Base-by-base conservation (phyloP, 768 basidiomycete genomes). In the Porphyrellus cyaneotinctus region DNA sequence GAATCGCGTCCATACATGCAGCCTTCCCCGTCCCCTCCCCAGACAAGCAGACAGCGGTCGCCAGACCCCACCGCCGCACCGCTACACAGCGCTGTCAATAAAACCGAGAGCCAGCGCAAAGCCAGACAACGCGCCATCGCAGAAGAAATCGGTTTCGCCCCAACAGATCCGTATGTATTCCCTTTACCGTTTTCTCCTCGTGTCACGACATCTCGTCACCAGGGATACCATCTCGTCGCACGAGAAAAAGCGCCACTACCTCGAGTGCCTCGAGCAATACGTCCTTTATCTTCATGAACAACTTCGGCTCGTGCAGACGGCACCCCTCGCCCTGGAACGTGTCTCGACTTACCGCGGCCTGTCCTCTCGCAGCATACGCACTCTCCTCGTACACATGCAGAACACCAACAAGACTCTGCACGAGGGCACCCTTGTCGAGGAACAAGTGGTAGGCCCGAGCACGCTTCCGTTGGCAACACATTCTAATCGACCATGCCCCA, bases 211-310 rank as follows among this genome's bases (percentile, higher is more conserved):
- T 23, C 18, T 11, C 31, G 3, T 5, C 43, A 14, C 14, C 49
- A 85, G 84, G 2, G 87, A 88, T 46, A 75, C 76, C n/a, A 87
- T 89, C 50, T 84, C 87, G 3, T 87, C 85, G 7, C 87, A 89
- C 59, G 87, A 88, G 61, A 88, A 88, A 61, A 88, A 88, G 59
- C 72, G 87, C 3, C 77, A 83, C 59, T 88, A 88, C 60, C 75
- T 88, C 22, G 85, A 86, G 58, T 85, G 83, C 57, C 68, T 89
- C 8, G 87, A 89, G 58, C 78, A 84, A 52, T 89, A 88, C 64
- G 79, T 87, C 14, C 63, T 76, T 26, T 87, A 81, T 59, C 72
- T 88, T 12, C 84, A 86, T 56, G 75, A 85, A 26, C 83, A 84
- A 51, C 71, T 86, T 36, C 70, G 70, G 0, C 75, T 79, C 42